These are phyloP conservation scores for Coprinopsis marcescibilis DNA, from an alignment of 768 basidiomycete species.

Conservation along the genomic window DNA sequence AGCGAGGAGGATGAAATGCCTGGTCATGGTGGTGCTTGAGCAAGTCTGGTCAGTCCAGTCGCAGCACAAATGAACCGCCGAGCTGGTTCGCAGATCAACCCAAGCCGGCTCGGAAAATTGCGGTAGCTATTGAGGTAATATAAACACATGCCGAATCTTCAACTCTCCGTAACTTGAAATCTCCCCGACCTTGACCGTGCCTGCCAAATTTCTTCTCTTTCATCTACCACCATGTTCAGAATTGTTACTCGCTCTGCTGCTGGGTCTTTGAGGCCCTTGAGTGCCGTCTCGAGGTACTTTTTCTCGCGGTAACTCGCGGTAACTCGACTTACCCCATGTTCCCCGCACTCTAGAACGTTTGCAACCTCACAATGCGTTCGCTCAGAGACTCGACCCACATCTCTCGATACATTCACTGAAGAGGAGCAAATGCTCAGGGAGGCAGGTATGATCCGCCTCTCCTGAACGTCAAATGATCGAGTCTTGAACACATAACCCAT, in stretches of 20 bases:
- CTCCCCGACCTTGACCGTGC: not conserved
- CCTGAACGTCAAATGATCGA: not conserved
- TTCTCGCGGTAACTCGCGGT: not conserved
- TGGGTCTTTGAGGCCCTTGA: conserved; percentile 12
- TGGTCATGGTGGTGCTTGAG: conserved; percentile 33
- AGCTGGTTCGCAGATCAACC: conserved; percentile 10
- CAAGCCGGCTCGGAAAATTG: conserved; percentile 1
- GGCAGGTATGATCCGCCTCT: conserved; percentile 59
- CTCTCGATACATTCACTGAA: conserved; percentile 82
- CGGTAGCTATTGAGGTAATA: conserved; percentile 1
- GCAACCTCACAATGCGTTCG: conserved; percentile 28
- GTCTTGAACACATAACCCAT: conserved; percentile 4
- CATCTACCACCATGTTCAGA: conserved; percentile 20
- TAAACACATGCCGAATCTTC: conserved; percentile 17
- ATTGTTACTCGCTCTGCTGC: conserved; percentile 18
- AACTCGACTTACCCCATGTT: not conserved
- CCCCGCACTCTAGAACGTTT: conserved; percentile 25
- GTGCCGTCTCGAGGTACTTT: conserved; percentile 10
- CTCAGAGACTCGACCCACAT: conserved; percentile 36
- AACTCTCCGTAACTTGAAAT: not conserved
- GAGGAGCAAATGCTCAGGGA: conserved; percentile 95
- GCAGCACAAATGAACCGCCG: conserved; percentile 3
- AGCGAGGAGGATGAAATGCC: conserved; percentile 36
- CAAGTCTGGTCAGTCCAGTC: not conserved
- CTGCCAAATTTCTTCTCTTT: conserved; percentile 1